These are phyloP conservation scores for Fulvia fulva DNA, from an alignment of 2,329 filamentous ascomycete species.

Conservation along the genomic window DNA sequence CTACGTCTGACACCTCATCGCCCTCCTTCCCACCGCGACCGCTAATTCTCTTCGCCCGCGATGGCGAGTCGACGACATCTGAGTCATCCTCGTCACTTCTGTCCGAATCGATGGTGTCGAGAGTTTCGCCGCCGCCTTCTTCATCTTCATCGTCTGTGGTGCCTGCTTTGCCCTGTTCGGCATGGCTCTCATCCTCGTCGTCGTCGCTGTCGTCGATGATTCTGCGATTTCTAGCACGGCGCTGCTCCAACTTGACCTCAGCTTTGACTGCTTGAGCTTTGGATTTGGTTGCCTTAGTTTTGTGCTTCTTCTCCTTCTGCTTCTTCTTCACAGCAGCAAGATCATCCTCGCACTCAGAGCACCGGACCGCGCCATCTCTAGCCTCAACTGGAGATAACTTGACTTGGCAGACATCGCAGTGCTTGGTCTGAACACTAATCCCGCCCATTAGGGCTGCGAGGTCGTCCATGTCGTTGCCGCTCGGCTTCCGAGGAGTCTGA, in stretches of 20 bases:
- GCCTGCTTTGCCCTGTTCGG: conserved; percentile 62
- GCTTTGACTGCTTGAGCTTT: conserved; percentile 18
- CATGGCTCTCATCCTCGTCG: conserved; percentile 53
- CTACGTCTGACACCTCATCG: conserved; percentile 43
- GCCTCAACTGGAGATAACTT: conserved; percentile 58
- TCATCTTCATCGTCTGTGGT: conserved; percentile 83
- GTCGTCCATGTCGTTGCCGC: conserved; percentile 67
- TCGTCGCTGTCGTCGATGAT: conserved; percentile 63
- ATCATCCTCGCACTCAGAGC: conserved; percentile 71
- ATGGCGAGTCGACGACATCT: conserved; percentile 39
- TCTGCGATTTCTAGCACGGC: conserved; percentile 47
- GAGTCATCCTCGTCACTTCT: conserved; percentile 54
- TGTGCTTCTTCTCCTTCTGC: conserved; percentile 38
- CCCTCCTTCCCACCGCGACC: not conserved
- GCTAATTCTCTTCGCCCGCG: conserved; percentile 26
- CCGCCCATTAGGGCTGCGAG: conserved; percentile 83
- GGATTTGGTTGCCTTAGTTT: conserved; percentile 25
- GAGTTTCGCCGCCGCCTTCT: conserved; percentile 77
- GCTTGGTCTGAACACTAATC: conserved; percentile 71
- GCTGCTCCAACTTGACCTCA: conserved; percentile 32
- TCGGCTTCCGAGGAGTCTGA: conserved; percentile 43
- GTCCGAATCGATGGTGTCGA: conserved; percentile 68
- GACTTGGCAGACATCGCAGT: conserved; percentile 78
- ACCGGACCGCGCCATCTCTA: conserved; percentile 54
- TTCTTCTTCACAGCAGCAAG: conserved; percentile 56